A percentile compares a stretch with the other conserved stretches of the same genome.
These are phyloP conservation scores for Ceratocystis lukuohia DNA, from an alignment of 2,329 filamentous ascomycete species.

Conservation along the genomic window DNA sequence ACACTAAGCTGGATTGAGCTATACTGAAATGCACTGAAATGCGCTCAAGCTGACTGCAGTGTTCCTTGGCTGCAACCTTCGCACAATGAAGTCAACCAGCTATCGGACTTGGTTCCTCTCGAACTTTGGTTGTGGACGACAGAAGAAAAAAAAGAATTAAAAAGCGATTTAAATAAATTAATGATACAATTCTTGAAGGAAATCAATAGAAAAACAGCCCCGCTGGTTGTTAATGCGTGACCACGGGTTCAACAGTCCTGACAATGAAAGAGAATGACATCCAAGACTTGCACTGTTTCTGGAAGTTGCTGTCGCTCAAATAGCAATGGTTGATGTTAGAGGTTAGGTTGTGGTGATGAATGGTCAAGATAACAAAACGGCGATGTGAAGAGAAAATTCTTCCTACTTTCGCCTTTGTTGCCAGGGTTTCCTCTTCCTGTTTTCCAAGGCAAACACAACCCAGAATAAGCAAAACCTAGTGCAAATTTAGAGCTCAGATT, in stretches of 20 bases:
- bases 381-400: slow-evolving; percentile 2
- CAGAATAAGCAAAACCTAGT: not conserved
- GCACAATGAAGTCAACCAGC: not conserved
- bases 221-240: not conserved
- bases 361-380: not conserved
- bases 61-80: no score
- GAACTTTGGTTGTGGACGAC: not conserved
- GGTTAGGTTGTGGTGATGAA: not conserved
- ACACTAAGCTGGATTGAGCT: not conserved
- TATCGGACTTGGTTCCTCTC: not conserved
- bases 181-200: not conserved
- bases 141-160: not conserved
- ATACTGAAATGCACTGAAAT: not conserved
- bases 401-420: not conserved
- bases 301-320: no score
- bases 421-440: slow-evolving; percentile 7
- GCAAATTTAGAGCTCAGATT: no score
- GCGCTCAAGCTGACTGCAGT: no score
- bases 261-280: not conserved
- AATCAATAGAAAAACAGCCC: not conserved
- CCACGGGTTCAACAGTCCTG: not conserved
- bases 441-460: not conserved
- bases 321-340: no score
- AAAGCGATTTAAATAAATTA: not conserved
- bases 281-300: no score